phyloP scores from a whole-genome alignment of 306 rosid species.

The Dryas octopetala region DNA sequence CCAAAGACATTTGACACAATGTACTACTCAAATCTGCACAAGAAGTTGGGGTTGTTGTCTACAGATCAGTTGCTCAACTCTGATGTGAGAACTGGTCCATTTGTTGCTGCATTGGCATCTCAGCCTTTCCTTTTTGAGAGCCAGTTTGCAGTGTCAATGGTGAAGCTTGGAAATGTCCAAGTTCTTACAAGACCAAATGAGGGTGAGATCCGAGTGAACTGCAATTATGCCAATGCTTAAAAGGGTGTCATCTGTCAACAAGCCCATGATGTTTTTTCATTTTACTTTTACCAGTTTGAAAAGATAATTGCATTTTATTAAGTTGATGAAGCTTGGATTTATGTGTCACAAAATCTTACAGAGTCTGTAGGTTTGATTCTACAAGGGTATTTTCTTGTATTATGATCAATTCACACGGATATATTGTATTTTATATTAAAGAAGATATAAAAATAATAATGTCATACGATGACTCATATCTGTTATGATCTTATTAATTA shows the following conservation, averaged over 20 bases:
- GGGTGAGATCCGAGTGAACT: conserved; percentile 76
- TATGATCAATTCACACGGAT: neutral
- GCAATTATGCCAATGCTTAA: conserved; percentile 57
- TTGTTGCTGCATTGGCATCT: conserved; percentile 61
- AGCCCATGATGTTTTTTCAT: neutral
- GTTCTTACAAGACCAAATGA: conserved; percentile 63
- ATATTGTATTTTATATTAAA: neutral
- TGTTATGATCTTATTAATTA: no score
- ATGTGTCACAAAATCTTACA: neutral
- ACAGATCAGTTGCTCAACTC: conserved; percentile 72
- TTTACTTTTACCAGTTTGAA: neutral
- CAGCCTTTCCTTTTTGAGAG: conserved; percentile 59
- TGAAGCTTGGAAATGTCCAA: conserved; percentile 83
- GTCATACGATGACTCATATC: no score
- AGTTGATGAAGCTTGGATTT: neutral
- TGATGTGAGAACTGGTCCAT: conserved; percentile 65
- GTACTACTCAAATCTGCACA: conserved; percentile 60
- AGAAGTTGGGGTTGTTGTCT: conserved; percentile 63
- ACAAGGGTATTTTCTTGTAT: neutral
- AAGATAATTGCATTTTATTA: conserved; percentile 9
- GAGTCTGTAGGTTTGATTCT: neutral
- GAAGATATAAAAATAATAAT: neutral
- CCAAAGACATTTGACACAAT: conserved; percentile 67
- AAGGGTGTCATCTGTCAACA: neutral
- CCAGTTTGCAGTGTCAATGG: conserved; percentile 82